Evolutionary conservation across 2,329 filamentous ascomycete genomes (phyloP).

Genomic region (Cladobotryum protrusum): DNA sequence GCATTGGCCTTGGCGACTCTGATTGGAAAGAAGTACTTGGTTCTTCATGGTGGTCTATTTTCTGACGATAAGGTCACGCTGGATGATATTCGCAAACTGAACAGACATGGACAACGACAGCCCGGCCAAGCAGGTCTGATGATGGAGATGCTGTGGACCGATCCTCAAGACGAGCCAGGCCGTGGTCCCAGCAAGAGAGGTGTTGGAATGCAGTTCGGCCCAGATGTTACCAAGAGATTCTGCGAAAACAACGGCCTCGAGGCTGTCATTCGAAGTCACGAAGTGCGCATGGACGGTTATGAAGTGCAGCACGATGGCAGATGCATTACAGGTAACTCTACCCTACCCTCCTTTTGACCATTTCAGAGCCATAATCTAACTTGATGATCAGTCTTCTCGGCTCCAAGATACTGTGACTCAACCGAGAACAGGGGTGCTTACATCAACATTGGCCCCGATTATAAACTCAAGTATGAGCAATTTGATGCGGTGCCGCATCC

Average conservation of each 20-base stretch:
- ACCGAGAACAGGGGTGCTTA: constrained; percentile 98
- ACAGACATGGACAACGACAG: constrained; percentile 85
- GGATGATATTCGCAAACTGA: constrained; percentile 88
- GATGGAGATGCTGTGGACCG: constrained; percentile 99
- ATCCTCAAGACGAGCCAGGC: constrained; percentile 79
- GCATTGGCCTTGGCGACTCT: constrained; percentile 87
- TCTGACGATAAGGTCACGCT: constrained; percentile 89
- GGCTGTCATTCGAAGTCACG: constrained; percentile 93
- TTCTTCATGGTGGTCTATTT: constrained; percentile 91
- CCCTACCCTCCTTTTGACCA: not conserved
- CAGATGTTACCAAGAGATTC: constrained; percentile 92
- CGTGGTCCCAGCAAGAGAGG: constrained; percentile 93
- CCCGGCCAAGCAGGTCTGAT: constrained; percentile 91
- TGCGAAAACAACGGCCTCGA: constrained; percentile 94
- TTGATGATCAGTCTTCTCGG: constrained; percentile 70
- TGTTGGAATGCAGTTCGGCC: constrained; percentile 93
- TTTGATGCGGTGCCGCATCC: constrained; percentile 97
- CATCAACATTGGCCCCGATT: constrained; percentile 90
- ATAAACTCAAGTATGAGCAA: constrained; percentile 86
- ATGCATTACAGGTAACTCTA: constrained; percentile 75
- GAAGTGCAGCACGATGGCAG: constrained; percentile 93
- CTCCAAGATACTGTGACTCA: constrained; percentile 93
- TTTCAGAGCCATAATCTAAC: constrained; percentile 10
- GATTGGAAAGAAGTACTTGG: constrained; percentile 84
- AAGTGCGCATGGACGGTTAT: constrained; percentile 98